Percentiles rank a stretch among this genome's conserved stretches.
These are phyloP conservation scores for Fusarium austroafricanum DNA, from an alignment of 2,329 filamentous ascomycete genomes.

Conservation along the genomic window DNA sequence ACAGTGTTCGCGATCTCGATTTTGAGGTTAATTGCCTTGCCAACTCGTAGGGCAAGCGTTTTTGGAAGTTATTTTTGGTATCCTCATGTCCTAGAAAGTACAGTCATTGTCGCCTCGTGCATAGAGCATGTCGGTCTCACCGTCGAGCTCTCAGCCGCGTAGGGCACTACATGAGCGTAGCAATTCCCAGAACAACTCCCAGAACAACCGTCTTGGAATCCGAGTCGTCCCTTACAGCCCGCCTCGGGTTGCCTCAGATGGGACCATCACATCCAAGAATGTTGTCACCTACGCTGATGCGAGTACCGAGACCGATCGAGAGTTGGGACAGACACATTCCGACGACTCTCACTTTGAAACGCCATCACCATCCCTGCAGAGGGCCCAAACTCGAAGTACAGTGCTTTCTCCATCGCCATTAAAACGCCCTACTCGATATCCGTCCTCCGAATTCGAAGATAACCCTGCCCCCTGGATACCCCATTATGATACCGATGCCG, in stretches of 20 bases:
- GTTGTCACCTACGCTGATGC: conserved; percentile 42
- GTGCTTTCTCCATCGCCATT: conserved; percentile 37
- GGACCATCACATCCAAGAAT: conserved; percentile 42
- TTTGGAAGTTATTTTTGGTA: conserved; percentile 5
- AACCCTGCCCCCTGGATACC: conserved; percentile 39
- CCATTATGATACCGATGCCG: conserved; percentile 35
- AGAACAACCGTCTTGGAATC: conserved; percentile 50
- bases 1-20: conserved; percentile 10
- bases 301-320: conserved; percentile 40
- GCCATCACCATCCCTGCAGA: conserved; percentile 41
- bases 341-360: conserved; percentile 41
- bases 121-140: conserved; percentile 51
- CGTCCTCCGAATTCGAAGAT: conserved; percentile 33
- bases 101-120: conserved; percentile 40
- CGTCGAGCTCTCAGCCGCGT: conserved; percentile 46
- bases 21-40: conserved; percentile 21
- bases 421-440: conserved; percentile 28
- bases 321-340: conserved; percentile 31
- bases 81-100: conserved; percentile 41
- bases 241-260: conserved; percentile 51
- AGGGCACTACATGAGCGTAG: conserved; percentile 47
- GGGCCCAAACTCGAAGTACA: conserved; percentile 31
- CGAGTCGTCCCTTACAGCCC: conserved; percentile 56
- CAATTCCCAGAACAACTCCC: conserved; percentile 46
- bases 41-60: conserved; percentile 19